phyloP scores from a whole-genome alignment of 2,329 filamentous ascomycete genomes.

The Huntiella savannae region DNA sequence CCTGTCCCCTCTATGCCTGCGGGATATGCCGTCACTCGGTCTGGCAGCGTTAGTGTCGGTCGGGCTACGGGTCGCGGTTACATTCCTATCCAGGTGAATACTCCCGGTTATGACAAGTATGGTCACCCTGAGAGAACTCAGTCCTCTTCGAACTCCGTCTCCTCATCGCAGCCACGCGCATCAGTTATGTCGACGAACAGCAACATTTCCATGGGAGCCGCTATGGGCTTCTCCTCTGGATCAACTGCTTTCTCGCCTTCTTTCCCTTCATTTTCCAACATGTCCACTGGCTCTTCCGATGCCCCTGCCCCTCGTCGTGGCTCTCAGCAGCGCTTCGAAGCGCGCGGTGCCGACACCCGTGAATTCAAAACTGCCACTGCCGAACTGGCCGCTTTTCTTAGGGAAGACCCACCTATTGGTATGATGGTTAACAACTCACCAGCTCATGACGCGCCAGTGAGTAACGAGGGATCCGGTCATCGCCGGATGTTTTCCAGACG shows the following conservation, averaged over 20 bases:
- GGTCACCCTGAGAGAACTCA: constrained; percentile 15
- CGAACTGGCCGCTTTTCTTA: constrained; percentile 56
- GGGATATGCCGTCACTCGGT: constrained; percentile 18
- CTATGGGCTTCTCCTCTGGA: neutral
- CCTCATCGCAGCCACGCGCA: constrained; percentile 9
- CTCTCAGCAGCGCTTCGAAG: constrained; percentile 38
- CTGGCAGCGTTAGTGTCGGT: constrained; percentile 12
- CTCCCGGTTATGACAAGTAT: constrained; percentile 28
- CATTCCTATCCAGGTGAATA: constrained; percentile 33
- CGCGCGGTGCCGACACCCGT: constrained; percentile 26
- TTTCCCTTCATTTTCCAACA: constrained; percentile 13
- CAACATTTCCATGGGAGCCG: neutral
- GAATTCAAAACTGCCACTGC: constrained; percentile 33
- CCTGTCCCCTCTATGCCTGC: constrained; percentile 14
- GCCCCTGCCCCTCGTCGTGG: constrained; percentile 16
- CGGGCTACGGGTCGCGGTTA: constrained; percentile 20
- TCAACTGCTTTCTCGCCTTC: constrained; percentile 1
- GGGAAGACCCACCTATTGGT: constrained; percentile 39
- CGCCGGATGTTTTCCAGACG: constrained; percentile 11
- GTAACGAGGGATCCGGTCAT: constrained; percentile 2
- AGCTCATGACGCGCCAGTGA: too few relatives aligned
- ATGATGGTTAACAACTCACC: neutral
- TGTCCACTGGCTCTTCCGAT: constrained; percentile 13
- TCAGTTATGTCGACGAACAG: constrained; percentile 3
- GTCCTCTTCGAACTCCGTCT: constrained; percentile 11